Conservation (phyloP, 2,329 filamentous ascomycete genomes). For the Pyrenochaeta sp. region DNA sequence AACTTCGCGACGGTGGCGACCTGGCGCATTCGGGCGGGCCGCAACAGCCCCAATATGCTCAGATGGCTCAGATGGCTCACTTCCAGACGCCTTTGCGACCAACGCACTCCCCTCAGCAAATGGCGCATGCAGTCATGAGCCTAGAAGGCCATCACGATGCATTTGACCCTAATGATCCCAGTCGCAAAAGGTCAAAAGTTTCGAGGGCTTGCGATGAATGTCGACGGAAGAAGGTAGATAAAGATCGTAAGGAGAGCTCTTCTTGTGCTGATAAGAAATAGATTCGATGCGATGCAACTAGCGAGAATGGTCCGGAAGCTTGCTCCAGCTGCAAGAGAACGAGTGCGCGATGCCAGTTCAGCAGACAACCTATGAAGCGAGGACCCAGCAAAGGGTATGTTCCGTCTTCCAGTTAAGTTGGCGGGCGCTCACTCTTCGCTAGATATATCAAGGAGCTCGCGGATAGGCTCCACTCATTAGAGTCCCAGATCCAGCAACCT, state of each 20-base stretch:
- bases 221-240: conserved; percentile 49
- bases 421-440: too few relatives aligned
- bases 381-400: conserved; percentile 51
- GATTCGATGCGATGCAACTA: conserved; percentile 52
- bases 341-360: conserved; percentile 50
- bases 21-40: conserved; percentile 38
- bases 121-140: conserved; percentile 50
- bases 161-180: conserved; percentile 46
- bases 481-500: conserved; percentile 47
- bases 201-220: conserved; percentile 53
- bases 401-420: not conserved
- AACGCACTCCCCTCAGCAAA: conserved; percentile 48
- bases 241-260: not conserved
- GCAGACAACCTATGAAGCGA: conserved; percentile 51
- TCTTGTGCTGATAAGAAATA: conserved; percentile 27
- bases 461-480: conserved; percentile 48
- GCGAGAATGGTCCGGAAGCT: conserved; percentile 49
- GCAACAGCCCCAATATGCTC: conserved; percentile 38
- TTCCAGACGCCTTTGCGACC: conserved; percentile 45
- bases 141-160: conserved; percentile 43
- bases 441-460: conserved; percentile 52
- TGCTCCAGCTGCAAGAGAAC: conserved; percentile 52
- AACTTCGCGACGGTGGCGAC: conserved; percentile 40
- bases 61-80: conserved; percentile 39
- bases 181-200: conserved; percentile 50